phyloP scores from a whole-genome alignment of 805 yeast genomes.

The Hanseniaspora mollemarum region DNA sequence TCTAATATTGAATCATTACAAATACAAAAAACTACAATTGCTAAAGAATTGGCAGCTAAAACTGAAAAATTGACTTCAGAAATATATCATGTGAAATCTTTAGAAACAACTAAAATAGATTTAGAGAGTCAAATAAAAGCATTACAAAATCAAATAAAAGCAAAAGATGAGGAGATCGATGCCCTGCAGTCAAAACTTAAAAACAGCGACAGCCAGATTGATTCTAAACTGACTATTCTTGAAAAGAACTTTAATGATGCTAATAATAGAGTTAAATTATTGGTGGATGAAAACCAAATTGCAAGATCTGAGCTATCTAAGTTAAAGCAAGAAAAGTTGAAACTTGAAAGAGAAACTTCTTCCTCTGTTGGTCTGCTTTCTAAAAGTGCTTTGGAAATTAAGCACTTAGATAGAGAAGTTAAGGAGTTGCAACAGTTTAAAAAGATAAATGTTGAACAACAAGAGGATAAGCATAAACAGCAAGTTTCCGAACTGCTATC shows the following conservation, averaged over 20 bases:
- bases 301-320: slow-evolving; percentile 33
- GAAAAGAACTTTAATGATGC: slow-evolving; percentile 30
- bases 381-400: slow-evolving; percentile 19
- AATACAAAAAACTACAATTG: slow-evolving; percentile 37
- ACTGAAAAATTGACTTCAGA: slow-evolving; percentile 31
- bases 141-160: slow-evolving; percentile 27
- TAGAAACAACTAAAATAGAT: slow-evolving; percentile 26
- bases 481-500: slow-evolving; percentile 23
- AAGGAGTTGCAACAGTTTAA: slow-evolving; percentile 28
- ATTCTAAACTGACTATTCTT: slow-evolving; percentile 29
- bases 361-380: neutral
- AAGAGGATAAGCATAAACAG: slow-evolving; percentile 23
- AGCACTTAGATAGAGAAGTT: slow-evolving; percentile 31
- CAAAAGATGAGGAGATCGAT: slow-evolving; percentile 26
- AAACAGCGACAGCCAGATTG: slow-evolving; percentile 29
- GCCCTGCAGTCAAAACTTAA: slow-evolving; percentile 25
- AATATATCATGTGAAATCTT: slow-evolving; percentile 17
- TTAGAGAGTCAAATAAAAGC: neutral
- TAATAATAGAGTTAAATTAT: slow-evolving; percentile 30
- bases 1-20: slow-evolving; percentile 45
- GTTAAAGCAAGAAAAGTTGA: slow-evolving; percentile 31
- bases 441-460: slow-evolving; percentile 16
- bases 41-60: too few relatives aligned
- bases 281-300: slow-evolving; percentile 37
- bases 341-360: slow-evolving; percentile 19